Conservation (phyloP, 116 monocot species). For the Cymodocea nodosa region DNA sequence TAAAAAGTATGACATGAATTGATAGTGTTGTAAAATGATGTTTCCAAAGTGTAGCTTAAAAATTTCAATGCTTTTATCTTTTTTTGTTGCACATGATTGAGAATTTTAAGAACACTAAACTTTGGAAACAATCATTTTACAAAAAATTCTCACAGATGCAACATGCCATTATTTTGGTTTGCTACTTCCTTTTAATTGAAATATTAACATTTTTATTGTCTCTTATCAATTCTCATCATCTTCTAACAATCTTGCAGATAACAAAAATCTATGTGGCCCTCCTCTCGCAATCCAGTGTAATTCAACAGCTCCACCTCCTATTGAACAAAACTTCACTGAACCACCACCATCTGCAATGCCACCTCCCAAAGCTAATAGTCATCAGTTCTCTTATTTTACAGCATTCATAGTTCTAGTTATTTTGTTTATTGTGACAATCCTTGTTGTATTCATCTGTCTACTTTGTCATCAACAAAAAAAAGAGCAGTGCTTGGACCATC, state of each 20-base stretch:
- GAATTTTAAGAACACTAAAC: background rate
- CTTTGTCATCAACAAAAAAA: background rate
- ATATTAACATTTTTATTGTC: background rate
- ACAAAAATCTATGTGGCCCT: slow-evolving; percentile 54
- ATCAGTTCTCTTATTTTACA: background rate
- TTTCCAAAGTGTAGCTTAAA: background rate
- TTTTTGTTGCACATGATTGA: background rate
- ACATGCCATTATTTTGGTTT: too few relatives aligned
- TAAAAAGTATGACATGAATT: too few relatives aligned
- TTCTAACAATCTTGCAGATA: slow-evolving; percentile 22
- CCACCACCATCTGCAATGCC: background rate
- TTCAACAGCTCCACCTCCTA: background rate
- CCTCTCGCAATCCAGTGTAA: slow-evolving; percentile 23
- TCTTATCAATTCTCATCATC: background rate
- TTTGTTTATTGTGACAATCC: slow-evolving; percentile 5
- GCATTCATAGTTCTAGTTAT: slow-evolving; percentile 8
- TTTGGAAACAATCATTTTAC: background rate
- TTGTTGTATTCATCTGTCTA: background rate
- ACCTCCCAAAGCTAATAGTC: background rate
- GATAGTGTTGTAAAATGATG: too few relatives aligned
- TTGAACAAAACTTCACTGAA: background rate
- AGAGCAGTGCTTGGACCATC: slow-evolving; percentile 1
- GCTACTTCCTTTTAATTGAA: too few relatives aligned
- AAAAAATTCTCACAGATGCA: too few relatives aligned
- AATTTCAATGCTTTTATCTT: background rate